Evolutionary conservation across 2,329 filamentous ascomycete genomes (phyloP).

Genomic region (Trichoderma afroharzianum): DNA sequence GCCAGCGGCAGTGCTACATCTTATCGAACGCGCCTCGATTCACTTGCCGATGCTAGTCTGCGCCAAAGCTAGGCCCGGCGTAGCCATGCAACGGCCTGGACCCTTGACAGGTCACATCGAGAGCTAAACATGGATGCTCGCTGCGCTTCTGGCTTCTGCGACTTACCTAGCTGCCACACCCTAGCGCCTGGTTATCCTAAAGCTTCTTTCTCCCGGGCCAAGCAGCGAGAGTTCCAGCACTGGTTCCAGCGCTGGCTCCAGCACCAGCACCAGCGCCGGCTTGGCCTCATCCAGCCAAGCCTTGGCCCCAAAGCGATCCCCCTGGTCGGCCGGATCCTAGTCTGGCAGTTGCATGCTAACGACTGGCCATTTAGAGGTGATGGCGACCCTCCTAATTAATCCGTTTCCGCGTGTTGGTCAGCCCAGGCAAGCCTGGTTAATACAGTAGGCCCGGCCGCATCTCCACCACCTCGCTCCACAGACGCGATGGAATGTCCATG

Average conservation of each 20-base stretch:
- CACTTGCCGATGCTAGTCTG: slow-evolving; percentile 11
- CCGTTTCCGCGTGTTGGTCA: slow-evolving; percentile 1
- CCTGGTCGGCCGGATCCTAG: neutral
- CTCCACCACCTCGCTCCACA: slow-evolving; percentile 4
- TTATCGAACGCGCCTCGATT: slow-evolving; percentile 14
- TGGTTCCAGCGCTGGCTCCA: neutral
- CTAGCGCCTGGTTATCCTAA: neutral
- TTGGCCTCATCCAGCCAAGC: neutral
- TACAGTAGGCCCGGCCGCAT: slow-evolving; percentile 3
- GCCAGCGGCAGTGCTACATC: neutral
- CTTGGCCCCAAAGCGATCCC: neutral
- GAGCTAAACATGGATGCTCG: neutral
- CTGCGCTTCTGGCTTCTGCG: neutral
- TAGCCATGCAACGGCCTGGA: slow-evolving; percentile 5
- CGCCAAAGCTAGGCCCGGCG: neutral
- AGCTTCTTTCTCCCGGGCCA: neutral
- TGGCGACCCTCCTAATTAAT: slow-evolving; percentile 7
- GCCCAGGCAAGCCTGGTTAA: neutral
- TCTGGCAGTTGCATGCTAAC: slow-evolving; percentile 11
- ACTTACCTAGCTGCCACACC: neutral
- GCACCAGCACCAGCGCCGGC: neutral
- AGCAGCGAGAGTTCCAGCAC: neutral
- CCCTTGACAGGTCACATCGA: slow-evolving; percentile 11
- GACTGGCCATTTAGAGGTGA: slow-evolving; percentile 4
- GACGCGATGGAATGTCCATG: neutral